A percentile compares a stretch with the other conserved stretches of the same genome.
These are phyloP conservation scores for Cladosporium sp. DNA, from an alignment of 2,329 filamentous ascomycete species.

Conservation along the genomic window DNA sequence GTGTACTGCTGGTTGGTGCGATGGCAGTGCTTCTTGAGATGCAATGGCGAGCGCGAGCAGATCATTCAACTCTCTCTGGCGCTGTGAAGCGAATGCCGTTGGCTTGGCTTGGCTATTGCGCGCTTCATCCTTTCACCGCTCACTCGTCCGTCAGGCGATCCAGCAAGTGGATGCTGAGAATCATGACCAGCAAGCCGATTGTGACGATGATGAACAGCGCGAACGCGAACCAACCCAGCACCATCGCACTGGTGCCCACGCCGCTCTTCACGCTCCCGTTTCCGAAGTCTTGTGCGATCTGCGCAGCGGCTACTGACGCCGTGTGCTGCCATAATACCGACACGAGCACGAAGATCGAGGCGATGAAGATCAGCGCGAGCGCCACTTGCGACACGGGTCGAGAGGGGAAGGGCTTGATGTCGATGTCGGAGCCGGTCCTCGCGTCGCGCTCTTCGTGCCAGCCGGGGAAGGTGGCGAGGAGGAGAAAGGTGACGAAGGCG, in stretches of 20 bases:
- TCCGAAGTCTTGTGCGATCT: conserved; percentile 86
- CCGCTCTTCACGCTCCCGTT: conserved; percentile 83
- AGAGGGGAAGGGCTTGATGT: conserved; percentile 91
- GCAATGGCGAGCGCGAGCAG: not conserved
- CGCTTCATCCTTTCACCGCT: conserved; percentile 10
- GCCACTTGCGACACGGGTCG: conserved; percentile 88
- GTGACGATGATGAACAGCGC: conserved; percentile 89
- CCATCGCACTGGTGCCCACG: conserved; percentile 91
- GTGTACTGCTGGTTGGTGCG: not conserved
- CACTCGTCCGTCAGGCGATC: conserved; percentile 49
- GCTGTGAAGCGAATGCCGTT: too few species aligned
- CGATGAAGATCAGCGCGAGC: conserved; percentile 79
- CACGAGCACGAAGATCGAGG: conserved; percentile 60
- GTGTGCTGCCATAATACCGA: conserved; percentile 85
- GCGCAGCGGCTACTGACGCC: conserved; percentile 87
- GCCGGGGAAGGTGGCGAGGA: conserved; percentile 92
- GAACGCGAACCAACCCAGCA: conserved; percentile 96
- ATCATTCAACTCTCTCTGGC: not conserved
- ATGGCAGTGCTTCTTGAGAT: not conserved
- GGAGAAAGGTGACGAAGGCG: conserved; percentile 89
- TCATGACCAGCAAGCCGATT: conserved; percentile 92
- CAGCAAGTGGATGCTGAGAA: conserved; percentile 81
- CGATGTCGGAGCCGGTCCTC: conserved; percentile 68
- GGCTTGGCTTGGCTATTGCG: not conserved
- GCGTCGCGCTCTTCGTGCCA: conserved; percentile 90